Evolutionary conservation across 768 basidiomycete species (phyloP).

Genomic region (Pisolithus tinctorius): DNA sequence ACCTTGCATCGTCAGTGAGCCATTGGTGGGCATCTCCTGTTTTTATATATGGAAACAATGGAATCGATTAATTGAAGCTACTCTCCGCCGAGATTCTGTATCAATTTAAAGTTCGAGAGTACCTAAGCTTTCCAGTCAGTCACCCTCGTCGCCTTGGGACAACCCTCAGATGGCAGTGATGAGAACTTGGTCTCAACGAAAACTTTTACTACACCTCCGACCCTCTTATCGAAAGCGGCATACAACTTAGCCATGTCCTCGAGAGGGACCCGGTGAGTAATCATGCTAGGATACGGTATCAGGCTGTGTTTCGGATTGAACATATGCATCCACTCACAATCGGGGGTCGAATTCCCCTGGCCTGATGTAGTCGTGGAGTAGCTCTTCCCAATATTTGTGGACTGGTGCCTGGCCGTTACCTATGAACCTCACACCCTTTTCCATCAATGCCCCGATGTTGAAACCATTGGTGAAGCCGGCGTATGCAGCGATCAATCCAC

Average conservation of each 20-base stretch:
- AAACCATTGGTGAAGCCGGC: conserved; percentile 60
- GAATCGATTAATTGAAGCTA: neutral
- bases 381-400: conserved; percentile 67
- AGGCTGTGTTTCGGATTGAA: neutral
- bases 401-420: conserved; percentile 75
- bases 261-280: conserved; percentile 53
- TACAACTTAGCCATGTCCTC: conserved; percentile 66
- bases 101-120: neutral
- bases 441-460: conserved; percentile 72
- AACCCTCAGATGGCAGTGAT: conserved; percentile 38
- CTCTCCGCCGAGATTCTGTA: neutral
- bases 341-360: conserved; percentile 60
- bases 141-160: conserved; percentile 48
- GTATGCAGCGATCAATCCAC: conserved; percentile 66
- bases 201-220: conserved; percentile 58
- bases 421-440: conserved; percentile 65
- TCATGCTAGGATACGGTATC: conserved; percentile 28
- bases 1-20: conserved; percentile 16
- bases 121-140: conserved; percentile 36
- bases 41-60: conserved; percentile 2
- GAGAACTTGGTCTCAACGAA: conserved; percentile 65
- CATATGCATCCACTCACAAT: conserved; percentile 34
- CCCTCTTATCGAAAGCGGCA: conserved; percentile 52
- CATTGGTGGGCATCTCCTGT: conserved; percentile 1
- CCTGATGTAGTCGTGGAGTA: conserved; percentile 57